These are phyloP conservation scores for Trichoderma sp. DNA, from an alignment of 2,329 filamentous ascomycete genomes.

Conservation along the genomic window DNA sequence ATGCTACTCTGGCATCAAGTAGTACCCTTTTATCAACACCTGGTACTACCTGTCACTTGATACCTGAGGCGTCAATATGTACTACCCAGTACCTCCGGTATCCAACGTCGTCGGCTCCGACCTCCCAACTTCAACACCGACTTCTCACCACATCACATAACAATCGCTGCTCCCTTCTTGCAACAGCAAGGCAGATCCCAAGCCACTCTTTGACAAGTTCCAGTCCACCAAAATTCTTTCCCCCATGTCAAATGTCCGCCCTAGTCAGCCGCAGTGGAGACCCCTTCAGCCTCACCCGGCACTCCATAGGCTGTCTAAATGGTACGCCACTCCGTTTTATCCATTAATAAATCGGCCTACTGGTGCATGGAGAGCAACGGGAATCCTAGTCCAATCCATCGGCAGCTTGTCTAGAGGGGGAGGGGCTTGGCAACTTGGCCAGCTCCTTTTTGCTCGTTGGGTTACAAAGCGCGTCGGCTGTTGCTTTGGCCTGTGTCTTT, in stretches of 20 bases:
- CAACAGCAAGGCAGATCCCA: background rate
- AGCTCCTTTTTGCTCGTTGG: background rate
- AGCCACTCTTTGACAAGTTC: background rate
- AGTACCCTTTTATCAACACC: background rate
- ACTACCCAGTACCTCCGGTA: background rate
- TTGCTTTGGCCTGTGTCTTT: background rate
- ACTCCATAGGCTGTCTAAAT: background rate
- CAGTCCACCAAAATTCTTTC: background rate
- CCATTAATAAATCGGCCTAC: background rate
- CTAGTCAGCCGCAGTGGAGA: conserved; percentile 23
- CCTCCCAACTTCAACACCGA: background rate
- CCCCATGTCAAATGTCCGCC: background rate
- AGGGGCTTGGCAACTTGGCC: background rate
- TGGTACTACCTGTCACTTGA: background rate
- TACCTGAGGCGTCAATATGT: background rate
- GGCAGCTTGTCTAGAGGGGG: background rate
- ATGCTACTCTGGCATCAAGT: background rate
- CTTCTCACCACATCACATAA: background rate
- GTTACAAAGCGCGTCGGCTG: background rate
- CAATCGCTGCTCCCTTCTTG: background rate
- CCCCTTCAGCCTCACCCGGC: conserved; percentile 18
- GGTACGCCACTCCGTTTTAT: background rate
- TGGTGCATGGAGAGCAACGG: background rate
- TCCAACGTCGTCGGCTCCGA: background rate
- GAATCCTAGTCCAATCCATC: background rate